Evolutionary conservation across 768 basidiomycete genomes (phyloP), one percentile per base, ranked within the genome.

Genomic region (Russula sp.): DNA sequence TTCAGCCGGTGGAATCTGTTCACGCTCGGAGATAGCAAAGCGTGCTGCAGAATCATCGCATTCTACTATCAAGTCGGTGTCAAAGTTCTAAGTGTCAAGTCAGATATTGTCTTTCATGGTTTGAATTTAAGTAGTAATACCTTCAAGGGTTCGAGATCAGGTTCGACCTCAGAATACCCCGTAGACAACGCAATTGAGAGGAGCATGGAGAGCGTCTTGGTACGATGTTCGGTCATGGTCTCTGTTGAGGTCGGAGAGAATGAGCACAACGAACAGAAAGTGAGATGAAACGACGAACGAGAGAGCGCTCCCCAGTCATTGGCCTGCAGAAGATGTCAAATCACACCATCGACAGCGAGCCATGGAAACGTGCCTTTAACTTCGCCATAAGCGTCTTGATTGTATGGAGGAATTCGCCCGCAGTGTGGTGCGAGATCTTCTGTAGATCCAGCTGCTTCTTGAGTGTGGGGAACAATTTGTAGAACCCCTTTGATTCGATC

Each of bases 331-430:
- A 13, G 34, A 18, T n/a, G 42, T 42, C 18, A 22, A 40, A 44
- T 37, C 3, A 40, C 2, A 31, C 22, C 5, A 3, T 20, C 6
- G 22, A 35, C 13, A 50, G 14, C 10, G 34, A 49, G 34, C 18
- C 18, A 16, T n/a, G 0, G 16, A 7, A 9, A 37, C 53, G 22
- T 54, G 80, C 85, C 77, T 86, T 86, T 40, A 86, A 68, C 63
- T 86, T 86, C 9, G 85, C 85, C 85, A 86, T 86, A 51, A 86
- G 66, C 0, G 83, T 83, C 71, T 87, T 86, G 70, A 86, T 73
- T 3, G 79, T 75, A 42, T 81, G 78, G 5, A 85, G 72, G 65
- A 86, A 86, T 61, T 82, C 77, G 10, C 80, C 80, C 0, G 82
- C 85, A 0, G 77, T 74, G 0, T 68, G 71, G 65, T 86, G 83